Evolutionary conservation across 768 basidiomycete genomes (phyloP).

Genomic region (Podaxis carcinomalis): DNA sequence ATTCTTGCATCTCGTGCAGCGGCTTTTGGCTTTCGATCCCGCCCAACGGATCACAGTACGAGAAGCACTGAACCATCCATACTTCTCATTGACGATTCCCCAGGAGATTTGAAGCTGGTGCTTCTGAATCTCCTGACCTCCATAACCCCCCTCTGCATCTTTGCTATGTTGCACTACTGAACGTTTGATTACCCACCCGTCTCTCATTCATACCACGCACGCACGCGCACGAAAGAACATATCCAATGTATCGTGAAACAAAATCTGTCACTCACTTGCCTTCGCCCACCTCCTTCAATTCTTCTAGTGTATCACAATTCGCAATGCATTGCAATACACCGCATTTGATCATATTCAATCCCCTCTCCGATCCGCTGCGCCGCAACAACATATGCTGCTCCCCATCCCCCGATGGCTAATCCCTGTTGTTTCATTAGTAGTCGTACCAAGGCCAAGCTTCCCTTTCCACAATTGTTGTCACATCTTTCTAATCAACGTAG

Average conservation of each 20-base stretch:
- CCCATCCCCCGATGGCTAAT: constrained; percentile 4
- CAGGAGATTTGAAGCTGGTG: constrained; percentile 51
- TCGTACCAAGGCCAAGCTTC: background rate
- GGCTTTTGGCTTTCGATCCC: constrained; percentile 88
- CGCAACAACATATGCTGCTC: constrained; percentile 6
- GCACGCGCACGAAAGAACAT: background rate
- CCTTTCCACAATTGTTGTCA: background rate
- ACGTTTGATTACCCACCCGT: background rate
- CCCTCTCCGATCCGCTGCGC: background rate
- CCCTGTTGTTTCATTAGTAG: constrained; percentile 11
- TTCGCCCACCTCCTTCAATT: background rate
- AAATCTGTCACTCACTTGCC: constrained; percentile 3
- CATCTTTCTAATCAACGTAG: constrained; percentile 2
- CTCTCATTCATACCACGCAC: background rate
- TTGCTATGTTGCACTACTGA: background rate
- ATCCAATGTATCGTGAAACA: constrained; percentile 11
- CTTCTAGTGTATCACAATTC: constrained; percentile 5
- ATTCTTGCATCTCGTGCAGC: constrained; percentile 85
- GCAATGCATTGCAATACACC: background rate
- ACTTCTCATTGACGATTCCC: constrained; percentile 68
- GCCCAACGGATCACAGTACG: constrained; percentile 82
- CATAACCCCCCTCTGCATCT: background rate
- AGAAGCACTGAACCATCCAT: constrained; percentile 85
- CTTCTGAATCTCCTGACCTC: background rate
- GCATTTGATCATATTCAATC: background rate